Evolutionary conservation across 1,284 basidiomycete genomes (phyloP).

Genomic region (Chalciporus sp.): DNA sequence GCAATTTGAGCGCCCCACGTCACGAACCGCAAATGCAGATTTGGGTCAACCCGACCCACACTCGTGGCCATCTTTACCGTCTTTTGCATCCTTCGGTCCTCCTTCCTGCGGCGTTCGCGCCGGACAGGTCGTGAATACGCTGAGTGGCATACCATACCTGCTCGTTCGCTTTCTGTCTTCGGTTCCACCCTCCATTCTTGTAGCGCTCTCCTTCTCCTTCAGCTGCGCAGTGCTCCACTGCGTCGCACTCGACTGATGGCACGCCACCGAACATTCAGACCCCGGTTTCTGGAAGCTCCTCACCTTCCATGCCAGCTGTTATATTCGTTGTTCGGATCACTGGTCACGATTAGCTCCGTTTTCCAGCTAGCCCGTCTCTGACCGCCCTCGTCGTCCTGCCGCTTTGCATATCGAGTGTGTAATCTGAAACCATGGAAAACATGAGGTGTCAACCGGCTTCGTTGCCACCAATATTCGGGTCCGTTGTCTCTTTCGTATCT

Average conservation of each 20-base stretch:
- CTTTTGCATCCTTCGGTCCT: conserved; percentile 1
- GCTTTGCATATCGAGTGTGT: background rate
- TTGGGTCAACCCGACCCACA: conserved; percentile 7
- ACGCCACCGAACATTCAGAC: conserved; percentile 6
- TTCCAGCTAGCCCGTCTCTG: background rate
- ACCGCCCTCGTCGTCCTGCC: background rate
- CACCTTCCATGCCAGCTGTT: conserved; percentile 8
- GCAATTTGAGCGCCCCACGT: background rate
- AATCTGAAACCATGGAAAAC: conserved; percentile 5
- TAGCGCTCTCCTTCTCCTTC: conserved; percentile 12
- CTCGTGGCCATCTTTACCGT: conserved; percentile 6
- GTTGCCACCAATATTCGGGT: conserved; percentile 13
- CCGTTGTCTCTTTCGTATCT: conserved; percentile 13
- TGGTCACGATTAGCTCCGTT: background rate
- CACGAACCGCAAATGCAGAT: conserved; percentile 4
- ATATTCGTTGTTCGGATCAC: conserved; percentile 1
- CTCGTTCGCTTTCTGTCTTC: background rate
- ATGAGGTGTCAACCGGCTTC: conserved; percentile 12
- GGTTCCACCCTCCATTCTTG: conserved; percentile 13
- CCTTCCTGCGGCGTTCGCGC: conserved; percentile 9
- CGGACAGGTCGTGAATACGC: conserved; percentile 14
- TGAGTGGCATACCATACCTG: background rate
- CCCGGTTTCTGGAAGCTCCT: conserved; percentile 1
- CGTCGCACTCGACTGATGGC: conserved; percentile 5
- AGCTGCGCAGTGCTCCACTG: conserved; percentile 11